These are phyloP conservation scores for Ramularia endophylla DNA, from an alignment of 2,329 filamentous ascomycete genomes.

Conservation along the genomic window DNA sequence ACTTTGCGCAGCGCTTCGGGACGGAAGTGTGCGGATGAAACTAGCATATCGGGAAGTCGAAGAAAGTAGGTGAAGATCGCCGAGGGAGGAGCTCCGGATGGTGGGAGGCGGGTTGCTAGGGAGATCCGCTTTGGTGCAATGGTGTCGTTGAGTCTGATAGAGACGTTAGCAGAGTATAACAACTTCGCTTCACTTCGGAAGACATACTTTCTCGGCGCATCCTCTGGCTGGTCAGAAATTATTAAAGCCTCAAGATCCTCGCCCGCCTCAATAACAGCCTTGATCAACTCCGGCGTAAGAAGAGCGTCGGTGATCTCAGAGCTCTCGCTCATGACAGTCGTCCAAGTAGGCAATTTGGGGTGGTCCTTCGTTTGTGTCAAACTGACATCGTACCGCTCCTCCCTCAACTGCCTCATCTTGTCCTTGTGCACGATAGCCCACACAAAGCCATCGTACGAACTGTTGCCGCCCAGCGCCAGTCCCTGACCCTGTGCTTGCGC, in stretches of 20 bases:
- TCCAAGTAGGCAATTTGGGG: conserved; percentile 80
- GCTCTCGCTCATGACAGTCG: conserved; percentile 93
- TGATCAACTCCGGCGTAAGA: conserved; percentile 79
- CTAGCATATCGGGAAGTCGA: conserved; percentile 77
- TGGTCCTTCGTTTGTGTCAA: conserved; percentile 92
- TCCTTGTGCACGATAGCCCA: conserved; percentile 96
- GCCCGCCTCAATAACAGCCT: conserved; percentile 71
- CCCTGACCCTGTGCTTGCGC: conserved; percentile 42
- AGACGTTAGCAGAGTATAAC: neutral
- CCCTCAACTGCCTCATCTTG: conserved; percentile 79
- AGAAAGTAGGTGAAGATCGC: conserved; percentile 74
- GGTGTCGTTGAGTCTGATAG: conserved; percentile 70
- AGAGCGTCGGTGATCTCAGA: conserved; percentile 87
- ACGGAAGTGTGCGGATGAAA: conserved; percentile 73
- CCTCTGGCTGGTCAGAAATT: conserved; percentile 79
- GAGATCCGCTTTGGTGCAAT: conserved; percentile 79
- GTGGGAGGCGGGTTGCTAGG: conserved; percentile 61
- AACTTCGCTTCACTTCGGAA: neutral
- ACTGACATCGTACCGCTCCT: conserved; percentile 90
- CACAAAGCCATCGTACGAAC: conserved; percentile 80
- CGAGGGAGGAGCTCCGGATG: conserved; percentile 56
- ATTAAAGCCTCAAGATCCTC: conserved; percentile 81
- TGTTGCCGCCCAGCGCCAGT: conserved; percentile 51
- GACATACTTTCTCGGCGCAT: conserved; percentile 76
- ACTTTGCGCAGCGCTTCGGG: conserved; percentile 83